Evolutionary conservation across 2,329 filamentous ascomycete genomes (phyloP), one percentile per base, ranked within the genome.

Genomic region (Phyllosticta ampelicida): DNA sequence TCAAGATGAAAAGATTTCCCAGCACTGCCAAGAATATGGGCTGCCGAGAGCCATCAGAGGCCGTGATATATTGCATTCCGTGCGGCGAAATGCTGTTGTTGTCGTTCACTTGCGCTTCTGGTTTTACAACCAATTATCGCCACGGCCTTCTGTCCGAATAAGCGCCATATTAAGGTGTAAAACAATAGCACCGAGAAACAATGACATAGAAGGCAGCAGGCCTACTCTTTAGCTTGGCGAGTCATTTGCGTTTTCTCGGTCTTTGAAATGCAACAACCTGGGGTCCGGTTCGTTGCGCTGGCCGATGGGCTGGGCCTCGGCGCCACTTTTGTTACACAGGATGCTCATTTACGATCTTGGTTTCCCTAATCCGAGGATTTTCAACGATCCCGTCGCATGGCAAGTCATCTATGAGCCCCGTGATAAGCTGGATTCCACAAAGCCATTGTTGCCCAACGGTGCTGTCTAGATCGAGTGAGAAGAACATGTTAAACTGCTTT

Each of bases 11-110:
- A n/a, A 64, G 53, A 18, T 56, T 18, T 8, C 60, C 62, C 54
- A 61, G 61, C 3, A 55, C 55, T 10, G 60, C 59, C n/a, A 65
- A 50, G 26, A 65, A 64, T 60, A 64, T 62, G 2, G 63, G 63
- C 29, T 65, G 63, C n/a, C 63, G 59, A 9, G 63, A 64, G 16
- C 60, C 58, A 58, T 65, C 61, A 8, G 55, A 36, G 53, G 59
- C 60, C 18, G 62, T 63, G 53, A 64, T 61, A 29, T 60, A 49
- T 11, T 55, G 49, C 61, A 63, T 63, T 21, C 48, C 50, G 30
- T 23, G 21, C 23, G 36, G 16, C 26, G 18, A 3, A 16, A 9
- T n/a, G 23, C 21, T 29, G 11, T 23, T 21, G 29, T 48, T 5
- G 36, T 53, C 23, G 21, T 51, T 9, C 49, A 21, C 55, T 21